phyloP scores from a whole-genome alignment of 2,329 filamentous ascomycete species.

The Diaporthe sp. region DNA sequence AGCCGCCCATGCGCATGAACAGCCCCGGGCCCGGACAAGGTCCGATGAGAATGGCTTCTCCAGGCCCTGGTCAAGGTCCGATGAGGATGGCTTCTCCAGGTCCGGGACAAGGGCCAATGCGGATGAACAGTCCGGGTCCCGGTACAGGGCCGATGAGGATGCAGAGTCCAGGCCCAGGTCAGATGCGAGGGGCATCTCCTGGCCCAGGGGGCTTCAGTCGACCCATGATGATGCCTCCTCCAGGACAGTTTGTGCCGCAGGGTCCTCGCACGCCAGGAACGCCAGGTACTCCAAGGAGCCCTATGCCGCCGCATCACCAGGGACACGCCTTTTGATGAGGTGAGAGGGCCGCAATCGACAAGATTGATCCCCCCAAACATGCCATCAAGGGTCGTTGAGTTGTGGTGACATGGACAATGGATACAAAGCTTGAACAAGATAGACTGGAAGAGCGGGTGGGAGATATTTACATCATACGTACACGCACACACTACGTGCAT shows the following conservation, averaged over 20 bases:
- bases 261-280: slow-evolving; percentile 45
- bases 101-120: slow-evolving; percentile 33
- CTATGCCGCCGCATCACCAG: slow-evolving; percentile 45
- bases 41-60: slow-evolving; percentile 33
- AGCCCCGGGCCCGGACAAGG: slow-evolving; percentile 35
- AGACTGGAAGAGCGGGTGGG: neutral
- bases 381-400: neutral
- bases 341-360: neutral
- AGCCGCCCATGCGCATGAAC: slow-evolving; percentile 35
- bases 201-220: slow-evolving; percentile 39
- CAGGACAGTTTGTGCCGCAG: slow-evolving; percentile 42
- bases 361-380: neutral
- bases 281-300: slow-evolving; percentile 37
- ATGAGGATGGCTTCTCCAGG: slow-evolving; percentile 39
- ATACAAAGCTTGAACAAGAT: neutral
- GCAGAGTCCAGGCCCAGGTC: slow-evolving; percentile 34
- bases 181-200: slow-evolving; percentile 35
- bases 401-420: neutral
- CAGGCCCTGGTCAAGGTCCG: slow-evolving; percentile 23
- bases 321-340: slow-evolving; percentile 49
- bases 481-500: slow-evolving; percentile 1
- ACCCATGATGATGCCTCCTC: slow-evolving; percentile 35
- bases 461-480: neutral
- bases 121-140: slow-evolving; percentile 28
- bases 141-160: slow-evolving; percentile 32